Conservation (phyloP, 2,329 filamentous ascomycete species). For the Pyrenochaeta sp. region DNA sequence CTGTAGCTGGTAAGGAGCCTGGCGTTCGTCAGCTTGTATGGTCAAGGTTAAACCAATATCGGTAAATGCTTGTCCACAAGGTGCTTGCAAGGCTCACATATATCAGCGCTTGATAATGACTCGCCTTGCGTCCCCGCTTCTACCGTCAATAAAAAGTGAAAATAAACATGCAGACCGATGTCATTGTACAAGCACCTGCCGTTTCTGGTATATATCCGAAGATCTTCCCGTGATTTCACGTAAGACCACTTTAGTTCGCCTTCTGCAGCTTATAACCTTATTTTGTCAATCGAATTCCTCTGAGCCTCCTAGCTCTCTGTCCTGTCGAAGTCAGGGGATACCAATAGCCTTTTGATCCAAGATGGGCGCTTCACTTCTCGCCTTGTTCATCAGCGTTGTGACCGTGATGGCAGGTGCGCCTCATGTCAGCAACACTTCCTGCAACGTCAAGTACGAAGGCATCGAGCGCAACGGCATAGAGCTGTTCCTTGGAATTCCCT, state of each 20-base stretch:
- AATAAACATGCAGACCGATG: neutral
- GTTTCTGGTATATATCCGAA: neutral
- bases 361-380: slow-evolving; percentile 11
- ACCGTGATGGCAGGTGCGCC: slow-evolving; percentile 11
- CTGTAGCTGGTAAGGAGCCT: neutral
- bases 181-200: neutral
- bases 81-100: neutral
- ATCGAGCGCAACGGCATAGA: slow-evolving; percentile 57
- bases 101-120: neutral
- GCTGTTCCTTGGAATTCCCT: slow-evolving; percentile 59
- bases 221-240: neutral
- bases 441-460: slow-evolving; percentile 55
- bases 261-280: neutral
- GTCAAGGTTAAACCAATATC: neutral
- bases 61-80: neutral
- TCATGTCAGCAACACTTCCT: slow-evolving; percentile 5
- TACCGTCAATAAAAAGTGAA: neutral
- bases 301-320: neutral
- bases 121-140: neutral
- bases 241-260: neutral
- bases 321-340: neutral
- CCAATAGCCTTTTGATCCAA: neutral
- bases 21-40: neutral
- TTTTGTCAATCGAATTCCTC: neutral
- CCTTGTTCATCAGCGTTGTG: slow-evolving; percentile 11